phyloP scores from a whole-genome alignment of 257 asterid species.

The Gardenia jasminoides region DNA sequence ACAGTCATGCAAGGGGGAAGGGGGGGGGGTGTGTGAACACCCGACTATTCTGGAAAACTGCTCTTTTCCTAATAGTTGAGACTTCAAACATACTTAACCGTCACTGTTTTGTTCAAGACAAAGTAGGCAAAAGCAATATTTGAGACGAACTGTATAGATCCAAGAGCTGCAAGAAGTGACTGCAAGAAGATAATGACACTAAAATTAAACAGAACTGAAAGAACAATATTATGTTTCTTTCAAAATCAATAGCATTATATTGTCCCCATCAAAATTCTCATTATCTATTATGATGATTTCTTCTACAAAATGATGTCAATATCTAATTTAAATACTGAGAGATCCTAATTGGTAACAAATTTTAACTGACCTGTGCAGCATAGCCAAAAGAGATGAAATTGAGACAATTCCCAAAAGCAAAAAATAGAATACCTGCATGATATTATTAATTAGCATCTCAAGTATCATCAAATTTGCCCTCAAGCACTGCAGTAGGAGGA shows the following conservation, averaged over 20 bases:
- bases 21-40: neutral
- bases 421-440: slow-evolving; percentile 75
- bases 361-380: slow-evolving; percentile 89
- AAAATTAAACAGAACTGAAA: neutral
- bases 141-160: slow-evolving; percentile 93
- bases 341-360: neutral
- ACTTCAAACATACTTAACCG: slow-evolving; percentile 63
- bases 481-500: neutral
- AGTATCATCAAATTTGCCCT: neutral
- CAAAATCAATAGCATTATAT: neutral
- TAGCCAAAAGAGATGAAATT: slow-evolving; percentile 94
- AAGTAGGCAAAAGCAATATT: slow-evolving; percentile 88
- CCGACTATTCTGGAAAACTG: slow-evolving; percentile 21
- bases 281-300: neutral
- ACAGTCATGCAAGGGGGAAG: slow-evolving; percentile 4
- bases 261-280: neutral
- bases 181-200: slow-evolving; percentile 29
- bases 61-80: slow-evolving; percentile 10
- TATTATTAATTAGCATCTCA: neutral
- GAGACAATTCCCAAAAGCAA: slow-evolving; percentile 84
- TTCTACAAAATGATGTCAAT: too few relatives aligned
- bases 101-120: slow-evolving; percentile 78
- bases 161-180: slow-evolving; percentile 98
- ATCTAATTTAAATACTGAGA: neutral
- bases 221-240: neutral